These are phyloP conservation scores for Taxillus chinensis DNA, from an alignment of 164 flowering plant species.

Conservation along the genomic window DNA sequence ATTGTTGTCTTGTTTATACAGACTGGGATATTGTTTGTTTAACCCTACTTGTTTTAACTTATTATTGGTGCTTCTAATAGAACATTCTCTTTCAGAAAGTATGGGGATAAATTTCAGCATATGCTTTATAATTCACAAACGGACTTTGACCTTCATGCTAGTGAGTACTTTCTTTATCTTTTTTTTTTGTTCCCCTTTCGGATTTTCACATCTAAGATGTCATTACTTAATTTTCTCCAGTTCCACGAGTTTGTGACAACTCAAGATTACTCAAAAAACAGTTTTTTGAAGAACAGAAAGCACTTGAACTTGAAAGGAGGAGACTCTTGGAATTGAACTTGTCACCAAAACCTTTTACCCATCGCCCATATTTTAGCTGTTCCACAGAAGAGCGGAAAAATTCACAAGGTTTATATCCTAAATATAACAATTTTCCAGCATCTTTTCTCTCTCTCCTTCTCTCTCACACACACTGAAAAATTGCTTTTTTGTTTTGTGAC, in stretches of 20 bases:
- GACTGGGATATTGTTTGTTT: too few species aligned
- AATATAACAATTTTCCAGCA: not conserved
- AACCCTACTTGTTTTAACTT: not conserved
- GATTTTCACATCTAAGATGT: too few species aligned
- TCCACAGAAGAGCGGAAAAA: slow-evolving; percentile 35
- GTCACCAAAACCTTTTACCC: slow-evolving; percentile 22
- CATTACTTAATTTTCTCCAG: slow-evolving; percentile 12
- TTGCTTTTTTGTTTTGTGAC: not conserved
- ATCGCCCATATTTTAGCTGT: slow-evolving; percentile 27
- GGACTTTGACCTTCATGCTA: slow-evolving; percentile 40
- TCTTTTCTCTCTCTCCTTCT: not conserved
- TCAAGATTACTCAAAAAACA: slow-evolving; percentile 42
- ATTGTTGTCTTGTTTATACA: too few species aligned
- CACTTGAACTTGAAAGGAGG: slow-evolving; percentile 44
- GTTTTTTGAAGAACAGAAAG: slow-evolving; percentile 48
- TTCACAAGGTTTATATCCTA: slow-evolving; percentile 27
- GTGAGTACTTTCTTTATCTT: slow-evolving; percentile 24
- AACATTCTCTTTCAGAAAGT: slow-evolving; percentile 33
- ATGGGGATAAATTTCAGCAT: slow-evolving; percentile 34
- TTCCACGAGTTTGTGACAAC: slow-evolving; percentile 34
- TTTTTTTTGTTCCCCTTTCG: not conserved
- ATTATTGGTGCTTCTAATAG: not conserved
- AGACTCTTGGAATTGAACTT: slow-evolving; percentile 37
- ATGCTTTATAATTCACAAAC: slow-evolving; percentile 26
- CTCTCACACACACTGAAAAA: not conserved